phyloP scores from a whole-genome alignment of 2,329 filamentous ascomycete genomes.

The Alternaria incomplexa region DNA sequence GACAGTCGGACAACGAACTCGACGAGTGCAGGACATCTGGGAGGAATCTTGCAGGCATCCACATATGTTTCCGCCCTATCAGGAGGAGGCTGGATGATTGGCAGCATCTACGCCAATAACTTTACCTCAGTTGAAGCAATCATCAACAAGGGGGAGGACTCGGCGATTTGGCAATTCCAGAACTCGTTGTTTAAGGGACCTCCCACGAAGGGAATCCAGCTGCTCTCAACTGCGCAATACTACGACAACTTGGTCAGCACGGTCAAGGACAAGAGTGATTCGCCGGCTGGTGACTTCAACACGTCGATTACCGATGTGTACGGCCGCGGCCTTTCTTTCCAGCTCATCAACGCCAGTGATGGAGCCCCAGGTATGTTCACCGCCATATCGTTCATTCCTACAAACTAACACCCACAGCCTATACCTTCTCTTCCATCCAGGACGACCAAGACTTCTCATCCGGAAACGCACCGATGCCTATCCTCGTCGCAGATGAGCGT shows the following conservation, averaged over 20 bases:
- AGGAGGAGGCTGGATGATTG: slow-evolving; percentile 83
- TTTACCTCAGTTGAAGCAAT: slow-evolving; percentile 72
- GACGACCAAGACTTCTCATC: slow-evolving; percentile 66
- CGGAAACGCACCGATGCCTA: slow-evolving; percentile 72
- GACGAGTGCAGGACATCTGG: slow-evolving; percentile 70
- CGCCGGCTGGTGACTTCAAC: slow-evolving; percentile 63
- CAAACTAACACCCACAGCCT: slow-evolving; percentile 55
- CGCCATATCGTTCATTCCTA: slow-evolving; percentile 77
- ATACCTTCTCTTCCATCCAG: slow-evolving; percentile 83
- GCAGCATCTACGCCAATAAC: slow-evolving; percentile 79
- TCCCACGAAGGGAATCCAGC: slow-evolving; percentile 55
- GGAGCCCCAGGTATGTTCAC: slow-evolving; percentile 64
- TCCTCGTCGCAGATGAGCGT: slow-evolving; percentile 74
- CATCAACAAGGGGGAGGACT: slow-evolving; percentile 53
- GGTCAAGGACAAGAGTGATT: slow-evolving; percentile 67
- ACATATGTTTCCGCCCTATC: slow-evolving; percentile 84
- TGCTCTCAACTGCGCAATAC: slow-evolving; percentile 66
- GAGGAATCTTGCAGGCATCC: slow-evolving; percentile 78
- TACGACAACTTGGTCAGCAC: slow-evolving; percentile 64
- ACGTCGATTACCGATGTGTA: slow-evolving; percentile 87
- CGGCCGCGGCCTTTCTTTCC: slow-evolving; percentile 83
- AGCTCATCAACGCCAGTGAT: slow-evolving; percentile 76
- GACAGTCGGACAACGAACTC: slow-evolving; percentile 72
- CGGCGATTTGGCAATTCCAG: slow-evolving; percentile 66
- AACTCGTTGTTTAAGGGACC: slow-evolving; percentile 68